Evolutionary conservation across 768 basidiomycete species (phyloP), one percentile per base, ranked within the genome.

Genomic region (Tylopilus vinaceipallidus): DNA sequence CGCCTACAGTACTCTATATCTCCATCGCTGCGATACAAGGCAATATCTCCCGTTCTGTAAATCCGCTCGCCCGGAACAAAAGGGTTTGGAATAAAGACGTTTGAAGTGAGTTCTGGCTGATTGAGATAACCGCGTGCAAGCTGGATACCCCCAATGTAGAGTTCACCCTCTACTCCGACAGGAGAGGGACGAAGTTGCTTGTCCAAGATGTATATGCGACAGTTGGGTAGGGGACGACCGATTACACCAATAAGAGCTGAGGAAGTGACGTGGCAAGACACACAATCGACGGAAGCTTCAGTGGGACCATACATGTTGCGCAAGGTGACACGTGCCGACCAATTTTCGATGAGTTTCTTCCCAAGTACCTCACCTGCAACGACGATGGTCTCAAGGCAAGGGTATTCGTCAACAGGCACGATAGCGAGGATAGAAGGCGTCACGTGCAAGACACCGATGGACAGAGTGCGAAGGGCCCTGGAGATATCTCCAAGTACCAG

Each of bases 231-330:
- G 9, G 68, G 68, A 8, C 64, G 63, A 22, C 67, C 67, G 34
- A 68, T 58, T 34, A 68, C 59, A 13, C 67, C 58, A 3, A 54
- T 42, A 16, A 60, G 53, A 46, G 50, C 20, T 5, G 55, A 34
- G 11, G 59, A 60, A 19, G 47, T 51, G 50, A 64, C 56, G 26
- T 64, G 59, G 43, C 58, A 67, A 16, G 61, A 61, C 1, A 61
- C 56, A 29, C 64, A 65, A 42, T 67, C 64, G 16, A 68, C 59
- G 12, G 67, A 50, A 32, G 68, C 60, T 40, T 68, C 67, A 6
- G 67, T 68, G 11, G 67, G 67, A n/a, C 66, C 67, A 37, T 70
- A 70, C 61, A 63, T 67, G 51, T 68, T 68, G 34, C 59, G 64
- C 30, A 68, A 37, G 23, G 49, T 57, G 42, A 70, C 62, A 3